Conservation (phyloP, 2,329 filamentous ascomycete species). For the Albifimbria verrucaria region DNA sequence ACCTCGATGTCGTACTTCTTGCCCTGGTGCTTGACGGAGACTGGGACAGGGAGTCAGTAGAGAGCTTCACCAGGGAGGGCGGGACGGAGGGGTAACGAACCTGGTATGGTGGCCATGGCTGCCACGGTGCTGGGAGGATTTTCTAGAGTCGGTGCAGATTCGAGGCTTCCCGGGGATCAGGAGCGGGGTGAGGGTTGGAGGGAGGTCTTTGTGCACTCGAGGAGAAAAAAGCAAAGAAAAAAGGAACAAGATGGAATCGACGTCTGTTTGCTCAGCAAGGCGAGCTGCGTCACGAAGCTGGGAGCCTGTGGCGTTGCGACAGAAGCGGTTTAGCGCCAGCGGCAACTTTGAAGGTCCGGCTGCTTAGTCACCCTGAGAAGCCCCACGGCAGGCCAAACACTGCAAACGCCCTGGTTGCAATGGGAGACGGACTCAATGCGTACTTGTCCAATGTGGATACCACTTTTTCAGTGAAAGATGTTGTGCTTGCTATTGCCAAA, state of each 20-base stretch:
- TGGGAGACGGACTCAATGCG: too few relatives aligned
- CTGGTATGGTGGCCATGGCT: constrained; percentile 54
- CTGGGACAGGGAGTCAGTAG: constrained; percentile 38
- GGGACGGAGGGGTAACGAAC: constrained; percentile 34
- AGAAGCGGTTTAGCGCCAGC: not conserved
- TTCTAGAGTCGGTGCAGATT: not conserved
- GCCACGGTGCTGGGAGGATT: constrained; percentile 11
- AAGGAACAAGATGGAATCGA: not conserved
- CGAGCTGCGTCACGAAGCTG: constrained; percentile 15
- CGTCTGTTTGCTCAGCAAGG: not conserved
- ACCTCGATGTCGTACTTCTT: constrained; percentile 95
- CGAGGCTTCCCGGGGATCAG: not conserved
- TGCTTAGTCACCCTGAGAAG: too few relatives aligned
- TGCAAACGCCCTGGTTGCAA: too few relatives aligned
- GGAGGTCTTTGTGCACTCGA: not conserved
- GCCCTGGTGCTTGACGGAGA: constrained; percentile 91
- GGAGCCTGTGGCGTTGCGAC: not conserved
- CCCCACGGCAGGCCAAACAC: too few relatives aligned
- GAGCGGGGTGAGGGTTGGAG: too few relatives aligned
- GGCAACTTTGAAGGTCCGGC: too few relatives aligned
- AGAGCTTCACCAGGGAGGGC: not conserved
- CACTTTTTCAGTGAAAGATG: too few relatives aligned
- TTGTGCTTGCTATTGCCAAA: too few relatives aligned
- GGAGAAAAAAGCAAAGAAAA: not conserved
- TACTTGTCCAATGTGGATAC: too few relatives aligned